Conservation (phyloP, 345 rosid genomes). For the Aegle marmelos region DNA sequence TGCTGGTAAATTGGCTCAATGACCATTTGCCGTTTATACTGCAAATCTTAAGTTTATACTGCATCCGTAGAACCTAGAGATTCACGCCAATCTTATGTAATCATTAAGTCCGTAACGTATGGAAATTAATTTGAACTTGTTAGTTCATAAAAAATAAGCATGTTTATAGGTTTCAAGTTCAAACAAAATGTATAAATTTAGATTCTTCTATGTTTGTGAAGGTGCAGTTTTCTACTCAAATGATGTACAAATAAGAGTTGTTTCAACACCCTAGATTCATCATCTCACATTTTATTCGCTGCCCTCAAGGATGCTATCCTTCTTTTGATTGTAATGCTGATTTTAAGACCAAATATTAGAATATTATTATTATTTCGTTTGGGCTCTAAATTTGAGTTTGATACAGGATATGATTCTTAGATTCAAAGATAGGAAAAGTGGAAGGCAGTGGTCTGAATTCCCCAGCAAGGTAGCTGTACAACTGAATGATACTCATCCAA, state of each 20-base stretch:
- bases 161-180: not conserved
- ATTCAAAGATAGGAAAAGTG: slow-evolving; percentile 70
- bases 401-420: slow-evolving; percentile 85
- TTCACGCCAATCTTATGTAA: not conserved
- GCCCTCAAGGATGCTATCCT: not conserved
- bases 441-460: slow-evolving; percentile 83
- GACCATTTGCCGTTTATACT: not conserved
- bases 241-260: not conserved
- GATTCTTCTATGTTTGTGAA: not conserved
- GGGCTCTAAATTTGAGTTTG: slow-evolving; percentile 15
- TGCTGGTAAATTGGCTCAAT: not conserved
- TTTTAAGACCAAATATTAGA: not conserved
- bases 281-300: not conserved
- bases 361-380: not conserved
- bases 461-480: slow-evolving; percentile 90
- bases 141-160: not conserved
- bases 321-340: not conserved
- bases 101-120: not conserved
- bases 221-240: not conserved
- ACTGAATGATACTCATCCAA: slow-evolving; percentile 97
- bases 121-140: not conserved
- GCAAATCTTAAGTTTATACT: not conserved
- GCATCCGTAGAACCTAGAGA: not conserved
- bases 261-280: not conserved
- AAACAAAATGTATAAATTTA: not conserved